A percentile compares a stretch with the other conserved stretches of the same genome.
Conservation (phyloP, 2,329 filamentous ascomycete genomes). For the Arthrobotrys megalospora region DNA sequence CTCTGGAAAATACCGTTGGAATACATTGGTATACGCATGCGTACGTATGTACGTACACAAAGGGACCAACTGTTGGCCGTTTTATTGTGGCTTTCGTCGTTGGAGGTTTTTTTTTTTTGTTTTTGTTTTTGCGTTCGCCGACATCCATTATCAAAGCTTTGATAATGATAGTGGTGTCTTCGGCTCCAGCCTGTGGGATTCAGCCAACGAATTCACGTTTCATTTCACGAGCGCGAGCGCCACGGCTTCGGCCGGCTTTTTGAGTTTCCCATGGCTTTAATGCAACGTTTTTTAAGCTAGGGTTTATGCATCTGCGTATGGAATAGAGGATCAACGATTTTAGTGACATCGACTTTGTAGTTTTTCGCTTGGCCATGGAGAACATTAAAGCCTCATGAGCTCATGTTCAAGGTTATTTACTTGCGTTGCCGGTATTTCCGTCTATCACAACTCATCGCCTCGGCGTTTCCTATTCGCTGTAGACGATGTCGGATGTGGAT, state of each 20-base stretch:
- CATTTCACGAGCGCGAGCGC: conserved; percentile 14
- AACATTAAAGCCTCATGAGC: conserved; percentile 22
- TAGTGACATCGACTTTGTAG: background rate
- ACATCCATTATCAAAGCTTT: conserved; percentile 7
- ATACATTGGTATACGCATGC: background rate
- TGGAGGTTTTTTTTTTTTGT: background rate
- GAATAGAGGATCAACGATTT: conserved; percentile 14
- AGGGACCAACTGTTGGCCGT: conserved; percentile 22
- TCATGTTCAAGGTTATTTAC: conserved; percentile 5
- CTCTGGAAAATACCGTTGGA: conserved; percentile 37
- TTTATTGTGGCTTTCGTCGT: conserved; percentile 23
- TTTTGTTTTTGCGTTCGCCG: background rate
- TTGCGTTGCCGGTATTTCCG: conserved; percentile 34
- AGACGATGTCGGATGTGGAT: conserved; percentile 35
- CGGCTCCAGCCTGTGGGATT: conserved; percentile 21
- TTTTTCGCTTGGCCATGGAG: conserved; percentile 2
- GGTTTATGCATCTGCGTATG: background rate
- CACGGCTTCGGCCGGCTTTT: conserved; percentile 23
- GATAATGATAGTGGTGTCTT: conserved; percentile 17
- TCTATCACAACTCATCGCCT: conserved; percentile 8
- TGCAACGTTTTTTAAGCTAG: conserved; percentile 23
- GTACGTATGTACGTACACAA: background rate
- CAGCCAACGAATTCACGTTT: conserved; percentile 29
- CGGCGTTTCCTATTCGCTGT: conserved; percentile 28
- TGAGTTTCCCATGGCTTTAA: conserved; percentile 18